phyloP scores from a whole-genome alignment of 2,329 filamentous ascomycete genomes.

The Pseudofabraea citricarpa region DNA sequence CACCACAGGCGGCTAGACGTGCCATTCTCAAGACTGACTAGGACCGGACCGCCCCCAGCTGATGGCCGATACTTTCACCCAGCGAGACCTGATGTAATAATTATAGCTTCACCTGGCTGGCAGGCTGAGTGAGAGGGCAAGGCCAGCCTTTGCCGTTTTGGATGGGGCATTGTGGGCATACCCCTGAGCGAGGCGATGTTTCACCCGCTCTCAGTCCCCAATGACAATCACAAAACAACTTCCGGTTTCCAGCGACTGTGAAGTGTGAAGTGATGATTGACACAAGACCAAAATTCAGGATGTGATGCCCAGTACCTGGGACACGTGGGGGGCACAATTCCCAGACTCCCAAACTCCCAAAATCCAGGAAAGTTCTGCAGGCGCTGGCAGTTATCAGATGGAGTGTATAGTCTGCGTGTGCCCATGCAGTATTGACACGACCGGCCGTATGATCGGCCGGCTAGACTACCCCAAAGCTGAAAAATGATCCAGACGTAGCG shows the following conservation, averaged over 20 bases:
- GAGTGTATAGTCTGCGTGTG: constrained; percentile 4
- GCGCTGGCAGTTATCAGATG: constrained; percentile 20
- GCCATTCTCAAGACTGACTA: no score
- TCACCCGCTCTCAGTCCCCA: constrained; percentile 20
- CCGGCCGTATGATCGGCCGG: constrained; percentile 21
- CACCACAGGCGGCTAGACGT: no score
- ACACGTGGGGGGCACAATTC: constrained; percentile 5
- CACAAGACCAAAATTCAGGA: constrained; percentile 11
- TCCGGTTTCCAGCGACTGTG: constrained; percentile 10
- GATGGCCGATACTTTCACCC: no score
- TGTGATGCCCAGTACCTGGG: constrained; percentile 9
- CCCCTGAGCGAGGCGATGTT: constrained; percentile 10
- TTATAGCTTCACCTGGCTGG: not conserved
- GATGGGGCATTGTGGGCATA: not conserved
- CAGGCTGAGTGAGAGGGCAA: no score
- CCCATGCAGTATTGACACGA: not conserved
- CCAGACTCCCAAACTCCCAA: constrained; percentile 1
- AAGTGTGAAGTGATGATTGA: no score
- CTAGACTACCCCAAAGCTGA: constrained; percentile 8
- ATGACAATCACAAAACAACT: constrained; percentile 13
- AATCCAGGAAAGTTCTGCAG: no score
- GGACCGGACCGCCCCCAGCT: no score
- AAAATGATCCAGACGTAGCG: no score
- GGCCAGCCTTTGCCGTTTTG: constrained; percentile 1
- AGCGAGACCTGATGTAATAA: not conserved